These are phyloP conservation scores for Wickerhamiella parazyma DNA, from an alignment of 805 yeast genomes.

Conservation along the genomic window DNA sequence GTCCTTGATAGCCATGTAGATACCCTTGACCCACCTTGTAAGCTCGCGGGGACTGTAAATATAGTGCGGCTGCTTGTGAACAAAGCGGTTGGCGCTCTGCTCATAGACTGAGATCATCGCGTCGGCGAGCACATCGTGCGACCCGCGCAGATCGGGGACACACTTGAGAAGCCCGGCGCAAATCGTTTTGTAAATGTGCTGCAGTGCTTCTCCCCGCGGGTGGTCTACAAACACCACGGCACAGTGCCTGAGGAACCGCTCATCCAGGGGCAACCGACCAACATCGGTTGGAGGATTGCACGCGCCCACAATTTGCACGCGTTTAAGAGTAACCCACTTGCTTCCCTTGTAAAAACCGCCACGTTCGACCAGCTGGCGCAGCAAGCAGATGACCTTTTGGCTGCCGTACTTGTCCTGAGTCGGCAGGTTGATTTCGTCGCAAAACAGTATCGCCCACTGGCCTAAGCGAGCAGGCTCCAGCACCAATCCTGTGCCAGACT, in stretches of 20 bases:
- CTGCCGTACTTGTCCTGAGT: conserved; percentile 56
- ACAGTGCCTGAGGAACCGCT: conserved; percentile 54
- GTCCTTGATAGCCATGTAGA: conserved; percentile 37
- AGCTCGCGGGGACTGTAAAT: conserved; percentile 81
- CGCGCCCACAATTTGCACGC: conserved; percentile 83
- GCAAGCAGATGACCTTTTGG: conserved; percentile 52
- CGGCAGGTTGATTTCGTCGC: conserved; percentile 87
- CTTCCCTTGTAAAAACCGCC: conserved; percentile 64
- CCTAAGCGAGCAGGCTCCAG: conserved; percentile 50
- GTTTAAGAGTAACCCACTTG: conserved; percentile 51
- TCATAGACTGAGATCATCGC: conserved; percentile 57
- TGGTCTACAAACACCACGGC: conserved; percentile 62
- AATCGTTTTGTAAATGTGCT: conserved; percentile 53
- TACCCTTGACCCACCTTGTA: conserved; percentile 76
- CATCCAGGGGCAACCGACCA: conserved; percentile 48
- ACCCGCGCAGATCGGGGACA: conserved; percentile 49
- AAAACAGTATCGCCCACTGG: conserved; percentile 66
- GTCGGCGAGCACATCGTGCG: conserved; percentile 35
- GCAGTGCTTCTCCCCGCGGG: conserved; percentile 51
- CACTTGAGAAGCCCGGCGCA: conserved; percentile 41
- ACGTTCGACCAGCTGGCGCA: conserved; percentile 62
- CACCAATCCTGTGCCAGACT: conserved; percentile 36
- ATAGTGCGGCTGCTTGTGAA: conserved; percentile 40
- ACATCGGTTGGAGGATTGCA: conserved; percentile 81
- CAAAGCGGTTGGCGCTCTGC: conserved; percentile 31